Conservation (phyloP, 140 eudicot species). For the Cichorium intybus region DNA sequence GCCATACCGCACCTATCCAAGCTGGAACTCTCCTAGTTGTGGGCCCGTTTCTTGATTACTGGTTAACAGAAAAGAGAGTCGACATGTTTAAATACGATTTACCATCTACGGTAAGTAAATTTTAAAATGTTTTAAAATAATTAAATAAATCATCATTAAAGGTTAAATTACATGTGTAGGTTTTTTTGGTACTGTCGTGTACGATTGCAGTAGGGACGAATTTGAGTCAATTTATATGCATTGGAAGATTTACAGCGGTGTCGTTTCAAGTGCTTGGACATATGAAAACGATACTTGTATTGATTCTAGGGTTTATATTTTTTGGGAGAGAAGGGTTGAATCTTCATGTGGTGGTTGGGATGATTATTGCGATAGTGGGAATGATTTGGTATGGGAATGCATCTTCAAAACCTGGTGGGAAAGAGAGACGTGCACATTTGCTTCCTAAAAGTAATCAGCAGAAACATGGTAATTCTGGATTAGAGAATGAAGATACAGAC, state of each 20-base stretch:
- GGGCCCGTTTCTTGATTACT: slow-evolving; percentile 82
- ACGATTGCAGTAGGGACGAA: slow-evolving; percentile 81
- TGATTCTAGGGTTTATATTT: slow-evolving; percentile 69
- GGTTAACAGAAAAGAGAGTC: slow-evolving; percentile 67
- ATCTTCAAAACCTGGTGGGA: slow-evolving; percentile 82
- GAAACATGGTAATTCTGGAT: slow-evolving; percentile 20
- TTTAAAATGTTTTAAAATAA: background rate
- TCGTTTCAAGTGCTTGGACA: slow-evolving; percentile 84
- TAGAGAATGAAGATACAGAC: slow-evolving; percentile 37
- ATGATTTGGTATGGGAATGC: slow-evolving; percentile 87
- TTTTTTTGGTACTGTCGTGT: slow-evolving; percentile 63
- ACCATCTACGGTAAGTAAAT: slow-evolving; percentile 49
- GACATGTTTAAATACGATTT: slow-evolving; percentile 42
- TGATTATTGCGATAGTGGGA: slow-evolving; percentile 71
- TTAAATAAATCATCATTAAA: background rate
- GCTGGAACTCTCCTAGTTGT: slow-evolving; percentile 56
- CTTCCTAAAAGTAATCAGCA: slow-evolving; percentile 46
- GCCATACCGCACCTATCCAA: slow-evolving; percentile 78
- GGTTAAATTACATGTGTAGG: slow-evolving; percentile 32
- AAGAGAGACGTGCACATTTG: slow-evolving; percentile 55
- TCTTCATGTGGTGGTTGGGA: slow-evolving; percentile 67
- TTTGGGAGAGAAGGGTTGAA: slow-evolving; percentile 79
- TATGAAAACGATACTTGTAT: slow-evolving; percentile 81
- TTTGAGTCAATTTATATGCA: slow-evolving; percentile 85
- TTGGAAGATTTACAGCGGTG: slow-evolving; percentile 82